These are phyloP conservation scores for Zygoascus hellenicus DNA, from an alignment of 1,139 yeast species.

Conservation along the genomic window DNA sequence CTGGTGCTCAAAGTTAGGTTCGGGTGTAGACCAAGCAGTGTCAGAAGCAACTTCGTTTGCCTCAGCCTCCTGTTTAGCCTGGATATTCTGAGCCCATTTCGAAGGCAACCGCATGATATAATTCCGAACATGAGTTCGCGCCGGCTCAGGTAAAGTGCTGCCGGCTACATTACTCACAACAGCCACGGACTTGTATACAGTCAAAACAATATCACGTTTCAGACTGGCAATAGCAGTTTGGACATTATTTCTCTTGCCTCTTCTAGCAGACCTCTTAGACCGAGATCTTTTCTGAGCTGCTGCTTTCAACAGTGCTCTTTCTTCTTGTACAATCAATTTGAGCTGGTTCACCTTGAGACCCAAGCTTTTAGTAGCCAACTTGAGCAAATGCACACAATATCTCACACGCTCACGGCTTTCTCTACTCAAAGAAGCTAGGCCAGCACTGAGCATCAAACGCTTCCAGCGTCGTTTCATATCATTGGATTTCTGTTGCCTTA, in stretches of 20 bases:
- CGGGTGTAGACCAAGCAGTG: background rate
- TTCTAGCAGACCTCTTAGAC: conserved; percentile 1
- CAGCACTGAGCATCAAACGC: conserved; percentile 6
- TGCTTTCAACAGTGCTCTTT: conserved; percentile 29
- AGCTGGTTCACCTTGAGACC: conserved; percentile 57
- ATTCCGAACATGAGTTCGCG: conserved; percentile 75
- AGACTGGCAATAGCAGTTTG: conserved; percentile 38
- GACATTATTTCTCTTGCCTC: conserved; percentile 5
- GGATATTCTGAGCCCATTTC: conserved; percentile 43
- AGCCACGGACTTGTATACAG: conserved; percentile 82
- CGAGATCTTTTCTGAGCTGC: conserved; percentile 16
- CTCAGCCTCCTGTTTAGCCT: background rate
- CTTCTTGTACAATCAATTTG: conserved; percentile 47
- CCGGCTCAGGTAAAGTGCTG: conserved; percentile 70
- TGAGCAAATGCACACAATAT: conserved; percentile 65
- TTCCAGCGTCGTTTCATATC: conserved; percentile 8
- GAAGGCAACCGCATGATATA: conserved; percentile 69
- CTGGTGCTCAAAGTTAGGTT: background rate
- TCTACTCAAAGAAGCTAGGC: conserved; percentile 43
- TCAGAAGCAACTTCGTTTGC: background rate
- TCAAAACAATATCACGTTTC: conserved; percentile 76
- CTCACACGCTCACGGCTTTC: conserved; percentile 69
- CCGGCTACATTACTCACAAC: conserved; percentile 83
- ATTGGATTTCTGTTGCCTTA: background rate
- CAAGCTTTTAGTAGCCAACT: conserved; percentile 70